Evolutionary conservation across 1,139 yeast genomes (phyloP).

Genomic region (Taiozyma sp.): DNA sequence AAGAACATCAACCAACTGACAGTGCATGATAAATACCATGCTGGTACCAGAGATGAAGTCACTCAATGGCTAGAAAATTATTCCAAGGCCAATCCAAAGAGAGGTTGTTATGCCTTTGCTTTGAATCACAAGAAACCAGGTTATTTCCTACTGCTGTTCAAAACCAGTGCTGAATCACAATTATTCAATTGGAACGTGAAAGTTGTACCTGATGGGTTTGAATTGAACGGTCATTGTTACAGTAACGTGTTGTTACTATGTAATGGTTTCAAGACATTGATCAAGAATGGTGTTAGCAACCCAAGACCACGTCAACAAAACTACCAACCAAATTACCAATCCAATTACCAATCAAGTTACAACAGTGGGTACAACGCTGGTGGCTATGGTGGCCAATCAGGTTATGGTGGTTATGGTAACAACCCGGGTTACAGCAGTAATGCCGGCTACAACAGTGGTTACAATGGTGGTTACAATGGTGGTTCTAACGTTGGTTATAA

Average conservation of each 20-base stretch:
- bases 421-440: background rate
- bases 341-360: constrained; percentile 1
- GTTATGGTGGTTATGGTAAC: background rate
- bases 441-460: background rate
- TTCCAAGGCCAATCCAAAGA: constrained; percentile 85
- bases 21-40: constrained; percentile 82
- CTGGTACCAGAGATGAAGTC: constrained; percentile 76
- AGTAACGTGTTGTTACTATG: constrained; percentile 85
- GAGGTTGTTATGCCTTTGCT: constrained; percentile 89
- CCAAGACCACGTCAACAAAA: constrained; percentile 1
- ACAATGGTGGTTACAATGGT: background rate
- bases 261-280: constrained; percentile 81
- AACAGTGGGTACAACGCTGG: background rate
- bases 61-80: constrained; percentile 85
- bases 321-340: constrained; percentile 1
- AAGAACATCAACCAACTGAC: constrained; percentile 82
- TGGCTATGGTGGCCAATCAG: constrained; percentile 1
- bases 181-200: constrained; percentile 87
- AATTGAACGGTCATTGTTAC: constrained; percentile 72
- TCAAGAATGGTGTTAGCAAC: constrained; percentile 22
- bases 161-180: constrained; percentile 66
- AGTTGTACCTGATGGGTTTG: constrained; percentile 83
- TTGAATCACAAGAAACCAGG: constrained; percentile 92
- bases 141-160: constrained; percentile 82
- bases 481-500: background rate